Evolutionary conservation across 768 basidiomycete species (phyloP).

Genomic region (Harrya chromipes): DNA sequence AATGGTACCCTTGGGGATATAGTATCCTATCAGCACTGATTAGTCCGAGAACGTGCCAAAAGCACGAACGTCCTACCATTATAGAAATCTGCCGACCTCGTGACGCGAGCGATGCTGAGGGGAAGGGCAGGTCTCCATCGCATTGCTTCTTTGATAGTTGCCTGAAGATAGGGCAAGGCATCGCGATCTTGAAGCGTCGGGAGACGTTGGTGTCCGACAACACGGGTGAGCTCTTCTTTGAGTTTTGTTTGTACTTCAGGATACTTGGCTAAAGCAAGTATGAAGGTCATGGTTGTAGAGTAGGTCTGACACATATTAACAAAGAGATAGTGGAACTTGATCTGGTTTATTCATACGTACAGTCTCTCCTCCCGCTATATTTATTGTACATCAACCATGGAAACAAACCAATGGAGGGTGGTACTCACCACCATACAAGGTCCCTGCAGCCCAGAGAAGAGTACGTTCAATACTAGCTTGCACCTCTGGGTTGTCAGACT

Average conservation of each 20-base stretch:
- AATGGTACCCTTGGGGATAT: constrained; percentile 10
- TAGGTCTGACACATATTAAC: constrained; percentile 9
- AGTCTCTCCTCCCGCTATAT: constrained; percentile 5
- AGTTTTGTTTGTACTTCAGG: constrained; percentile 49
- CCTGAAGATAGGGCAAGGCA: constrained; percentile 50
- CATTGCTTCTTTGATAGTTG: constrained; percentile 34
- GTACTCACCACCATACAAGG: constrained; percentile 18
- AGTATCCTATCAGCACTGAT: background rate
- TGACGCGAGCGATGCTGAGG: constrained; percentile 13
- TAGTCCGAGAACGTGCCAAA: background rate
- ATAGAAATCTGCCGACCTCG: constrained; percentile 8
- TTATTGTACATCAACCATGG: too few species aligned
- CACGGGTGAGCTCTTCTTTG: constrained; percentile 50
- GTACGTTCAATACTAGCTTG: constrained; percentile 7
- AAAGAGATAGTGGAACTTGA: background rate
- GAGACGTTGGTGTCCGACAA: constrained; percentile 45
- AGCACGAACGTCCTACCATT: background rate
- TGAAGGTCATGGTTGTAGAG: constrained; percentile 16
- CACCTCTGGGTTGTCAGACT: constrained; percentile 1
- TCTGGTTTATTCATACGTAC: background rate
- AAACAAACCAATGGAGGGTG: background rate
- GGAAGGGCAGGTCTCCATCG: constrained; percentile 10
- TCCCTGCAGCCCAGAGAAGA: constrained; percentile 16
- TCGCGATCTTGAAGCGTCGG: constrained; percentile 35
- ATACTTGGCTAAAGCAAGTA: constrained; percentile 16